These are phyloP conservation scores for Fusarium nisikadoi DNA, from an alignment of 2,329 filamentous ascomycete species.

Conservation along the genomic window DNA sequence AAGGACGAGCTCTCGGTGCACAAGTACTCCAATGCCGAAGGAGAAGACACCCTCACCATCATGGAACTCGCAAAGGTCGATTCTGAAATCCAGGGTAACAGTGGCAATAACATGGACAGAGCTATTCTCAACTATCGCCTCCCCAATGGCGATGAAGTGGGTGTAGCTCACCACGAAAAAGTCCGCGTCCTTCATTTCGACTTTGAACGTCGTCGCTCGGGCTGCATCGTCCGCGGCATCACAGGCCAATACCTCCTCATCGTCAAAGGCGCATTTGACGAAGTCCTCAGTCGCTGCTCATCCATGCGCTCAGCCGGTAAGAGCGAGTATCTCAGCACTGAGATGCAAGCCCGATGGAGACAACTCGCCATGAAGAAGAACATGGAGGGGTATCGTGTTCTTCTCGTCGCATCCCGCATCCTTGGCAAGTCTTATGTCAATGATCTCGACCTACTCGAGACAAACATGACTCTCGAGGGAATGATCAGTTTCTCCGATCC, in stretches of 20 bases:
- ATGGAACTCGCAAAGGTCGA: constrained; percentile 5
- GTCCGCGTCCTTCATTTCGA: not conserved
- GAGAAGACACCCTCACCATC: not conserved
- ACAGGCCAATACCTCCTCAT: not conserved
- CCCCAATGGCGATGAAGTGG: not conserved
- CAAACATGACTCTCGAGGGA: not conserved
- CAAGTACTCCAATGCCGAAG: not conserved
- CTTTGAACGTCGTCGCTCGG: not conserved
- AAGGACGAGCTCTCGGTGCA: not conserved
- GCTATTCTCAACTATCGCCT: not conserved
- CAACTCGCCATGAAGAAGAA: not conserved
- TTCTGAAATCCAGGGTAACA: not conserved
- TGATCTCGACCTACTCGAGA: not conserved
- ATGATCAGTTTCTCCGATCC: constrained; percentile 5
- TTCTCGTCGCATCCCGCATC: not conserved
- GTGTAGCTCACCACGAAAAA: not conserved
- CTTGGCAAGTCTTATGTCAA: not conserved
- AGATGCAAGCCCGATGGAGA: not conserved
- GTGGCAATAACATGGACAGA: constrained; percentile 8
- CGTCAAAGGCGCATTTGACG: not conserved
- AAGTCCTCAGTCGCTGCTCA: not conserved
- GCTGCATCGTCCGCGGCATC: not conserved
- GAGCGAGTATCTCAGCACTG: not conserved
- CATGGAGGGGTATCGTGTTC: not conserved
- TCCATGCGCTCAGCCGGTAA: not conserved